Evolutionary conservation across 2,329 filamentous ascomycete genomes (phyloP).

Genomic region (Clarireedia paspali): DNA sequence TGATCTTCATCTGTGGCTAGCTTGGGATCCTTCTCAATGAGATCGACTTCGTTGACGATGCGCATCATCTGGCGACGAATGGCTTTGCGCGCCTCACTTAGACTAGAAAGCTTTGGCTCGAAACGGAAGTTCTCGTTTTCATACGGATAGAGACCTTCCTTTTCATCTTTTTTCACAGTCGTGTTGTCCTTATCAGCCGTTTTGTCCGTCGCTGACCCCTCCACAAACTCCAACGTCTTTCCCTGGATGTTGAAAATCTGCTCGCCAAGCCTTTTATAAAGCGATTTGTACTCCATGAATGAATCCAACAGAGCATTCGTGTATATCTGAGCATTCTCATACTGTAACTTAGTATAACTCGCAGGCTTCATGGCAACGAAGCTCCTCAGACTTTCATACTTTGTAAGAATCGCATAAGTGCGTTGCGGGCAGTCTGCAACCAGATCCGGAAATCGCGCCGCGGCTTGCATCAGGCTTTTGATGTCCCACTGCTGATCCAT

Average conservation of each 20-base stretch:
- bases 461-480: conserved; percentile 19
- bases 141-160: no score
- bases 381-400: conserved; percentile 22
- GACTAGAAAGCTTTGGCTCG: not conserved
- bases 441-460: conserved; percentile 22
- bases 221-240: not conserved
- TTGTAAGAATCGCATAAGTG: conserved; percentile 25
- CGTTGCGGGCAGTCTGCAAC: conserved; percentile 21
- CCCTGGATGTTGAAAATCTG: not conserved
- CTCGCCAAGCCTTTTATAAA: not conserved
- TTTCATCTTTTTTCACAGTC: not conserved
- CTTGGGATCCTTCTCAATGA: conserved; percentile 1
- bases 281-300: conserved; percentile 22
- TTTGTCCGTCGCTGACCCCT: not conserved
- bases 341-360: conserved; percentile 14
- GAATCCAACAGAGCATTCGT: conserved; percentile 20
- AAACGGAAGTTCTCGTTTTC: not conserved
- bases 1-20: conserved; percentile 3
- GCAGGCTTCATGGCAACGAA: conserved; percentile 15
- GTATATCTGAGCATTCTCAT: conserved; percentile 21
- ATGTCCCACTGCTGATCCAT: conserved; percentile 21
- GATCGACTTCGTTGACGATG: conserved; percentile 10
- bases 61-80: not conserved
- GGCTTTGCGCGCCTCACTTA: not conserved
- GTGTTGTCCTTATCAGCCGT: no score